A percentile compares a stretch with the other conserved stretches of the same genome.
Conservation (phyloP, 179 eudicot species). For the Silene vulgaris region DNA sequence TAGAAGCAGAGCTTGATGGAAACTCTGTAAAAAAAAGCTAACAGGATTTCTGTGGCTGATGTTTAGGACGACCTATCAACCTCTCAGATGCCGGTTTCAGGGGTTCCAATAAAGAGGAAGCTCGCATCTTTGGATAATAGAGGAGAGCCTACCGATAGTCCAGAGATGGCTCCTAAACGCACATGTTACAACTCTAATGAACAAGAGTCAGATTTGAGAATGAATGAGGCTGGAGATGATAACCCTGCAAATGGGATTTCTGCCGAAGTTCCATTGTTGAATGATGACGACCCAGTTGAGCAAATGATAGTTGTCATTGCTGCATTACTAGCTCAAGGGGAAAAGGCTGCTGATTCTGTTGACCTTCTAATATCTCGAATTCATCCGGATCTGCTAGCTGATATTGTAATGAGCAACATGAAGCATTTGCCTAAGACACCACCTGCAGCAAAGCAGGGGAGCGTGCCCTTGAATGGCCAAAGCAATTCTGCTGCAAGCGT, state of each 20-base stretch:
- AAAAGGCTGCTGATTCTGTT: constrained; percentile 82
- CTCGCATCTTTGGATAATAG: constrained; percentile 42
- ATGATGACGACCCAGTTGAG: constrained; percentile 62
- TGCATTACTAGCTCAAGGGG: constrained; percentile 94
- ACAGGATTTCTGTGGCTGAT: neutral
- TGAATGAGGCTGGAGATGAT: constrained; percentile 41
- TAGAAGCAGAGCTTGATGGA: constrained; percentile 3
- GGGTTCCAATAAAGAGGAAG: constrained; percentile 54
- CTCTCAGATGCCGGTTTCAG: constrained; percentile 37
- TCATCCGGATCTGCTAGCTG: constrained; percentile 88
- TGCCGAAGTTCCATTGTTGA: constrained; percentile 40
- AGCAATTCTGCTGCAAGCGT: constrained; percentile 32
- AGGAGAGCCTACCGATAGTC: constrained; percentile 38
- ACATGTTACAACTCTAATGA: constrained; percentile 43
- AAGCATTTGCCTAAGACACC: constrained; percentile 79
- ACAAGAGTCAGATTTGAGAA: constrained; percentile 30
- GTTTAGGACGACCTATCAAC: constrained; percentile 58
- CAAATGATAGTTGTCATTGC: constrained; percentile 92
- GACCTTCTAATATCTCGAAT: constrained; percentile 71
- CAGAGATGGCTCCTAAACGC: constrained; percentile 57
- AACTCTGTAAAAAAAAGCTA: neutral
- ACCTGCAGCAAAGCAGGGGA: constrained; percentile 34
- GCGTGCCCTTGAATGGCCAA: constrained; percentile 32
- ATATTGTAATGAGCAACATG: constrained; percentile 90
- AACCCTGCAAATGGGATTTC: constrained; percentile 49